Base-by-base conservation (phyloP, 2,329 filamentous ascomycete species). In the Fusarium irregulare region DNA sequence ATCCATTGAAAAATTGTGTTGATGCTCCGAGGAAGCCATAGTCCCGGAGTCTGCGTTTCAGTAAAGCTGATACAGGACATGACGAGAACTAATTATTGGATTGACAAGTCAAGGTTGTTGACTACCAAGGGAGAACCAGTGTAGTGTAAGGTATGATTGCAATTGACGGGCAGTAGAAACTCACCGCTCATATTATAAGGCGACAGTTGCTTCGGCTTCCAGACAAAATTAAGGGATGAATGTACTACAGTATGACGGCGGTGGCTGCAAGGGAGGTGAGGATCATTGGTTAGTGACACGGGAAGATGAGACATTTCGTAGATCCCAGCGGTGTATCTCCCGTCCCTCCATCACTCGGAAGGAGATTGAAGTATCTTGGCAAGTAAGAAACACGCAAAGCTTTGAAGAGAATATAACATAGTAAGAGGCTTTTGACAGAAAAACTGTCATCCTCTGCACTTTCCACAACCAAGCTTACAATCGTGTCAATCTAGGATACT, bases 381-480 rank as follows among this genome's bases (percentile, higher is more conserved):
- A 21, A 21, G 21, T 21, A 21, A 21, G 4, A 21, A 5, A 21
- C 4, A 21, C 4, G 21, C 21, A 5, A 21, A 21, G 21, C 4
- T 21, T 21, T 21, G 20, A 21, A 21, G 20, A 21, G 20, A 21
- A 21, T 21, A 21, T 21, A 4, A 21, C 21, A 34, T 4, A n/a
- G 34, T 37, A 10, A 18, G 16, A 11, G 16, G 5, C 1, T 37
- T 18, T n/a, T 11, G 16, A 11, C 8, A 6, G 4, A n/a, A 0
- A n/a, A 11, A 3, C 0, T 11, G 2, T 37, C 5, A 18, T 18
- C 1, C 9, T 9, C 4, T 10, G 4, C 0, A 5, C 32, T 10
- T 5, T 5, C 2, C 16, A 34, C 16, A 18, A 16, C 9, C 5
- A 0, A 18, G 16, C 16, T 18, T 37, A 11, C 0, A 11, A 11